Evolutionary conservation across 2,329 filamentous ascomycete species (phyloP), one percentile per base, ranked within the genome.

Genomic region (Elsinoe perseae): DNA sequence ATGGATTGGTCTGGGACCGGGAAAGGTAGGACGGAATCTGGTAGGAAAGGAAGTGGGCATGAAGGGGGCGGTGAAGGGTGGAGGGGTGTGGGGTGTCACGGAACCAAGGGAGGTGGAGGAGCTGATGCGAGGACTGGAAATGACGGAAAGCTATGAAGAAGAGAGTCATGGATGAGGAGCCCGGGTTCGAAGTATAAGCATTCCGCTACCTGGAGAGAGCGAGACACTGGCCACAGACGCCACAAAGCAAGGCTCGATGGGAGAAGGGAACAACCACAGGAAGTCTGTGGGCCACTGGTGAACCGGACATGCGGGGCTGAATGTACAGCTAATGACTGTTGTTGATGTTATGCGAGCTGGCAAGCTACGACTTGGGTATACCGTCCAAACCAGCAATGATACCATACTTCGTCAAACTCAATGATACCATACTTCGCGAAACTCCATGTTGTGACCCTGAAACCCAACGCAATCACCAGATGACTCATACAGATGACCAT

Each of bases 1-100:
- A 56, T 96, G 92, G 86, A 80, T 97, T 50, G 92, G 92, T 42
- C 89, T 97, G 60, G 92, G 92, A 0, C 92, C 92, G 0, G 92
- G 92, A 4, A 95, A 95, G 69, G 92, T 97, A 1, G 92, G 92
- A 0, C 80, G 91, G 57, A 96, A 96, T 68, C 76, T 97, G 6
- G 91, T 97, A 1, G 90, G 91, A 10, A 96, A 96, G 72, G 92
- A 96, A 72, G 91, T 96, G 2, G 91, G 90, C 8, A 91, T 93
- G 82, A 81, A 85, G 65, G 88, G 93, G 56, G 75, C 80, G 14
- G 81, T 92, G 50, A 95, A 92, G 68, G 90, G 90, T 1, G 91
- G 90, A 50, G 92, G 92, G 1, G 91, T 96, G 0, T 95, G 91
- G 90, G 90, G 86, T 3, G 87, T 96, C 55, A 91, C 84, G 8